Evolutionary conservation across 805 yeast species (phyloP), one percentile per base, ranked within the genome.

Genomic region (Metschnikowia baotianmanensis): DNA sequence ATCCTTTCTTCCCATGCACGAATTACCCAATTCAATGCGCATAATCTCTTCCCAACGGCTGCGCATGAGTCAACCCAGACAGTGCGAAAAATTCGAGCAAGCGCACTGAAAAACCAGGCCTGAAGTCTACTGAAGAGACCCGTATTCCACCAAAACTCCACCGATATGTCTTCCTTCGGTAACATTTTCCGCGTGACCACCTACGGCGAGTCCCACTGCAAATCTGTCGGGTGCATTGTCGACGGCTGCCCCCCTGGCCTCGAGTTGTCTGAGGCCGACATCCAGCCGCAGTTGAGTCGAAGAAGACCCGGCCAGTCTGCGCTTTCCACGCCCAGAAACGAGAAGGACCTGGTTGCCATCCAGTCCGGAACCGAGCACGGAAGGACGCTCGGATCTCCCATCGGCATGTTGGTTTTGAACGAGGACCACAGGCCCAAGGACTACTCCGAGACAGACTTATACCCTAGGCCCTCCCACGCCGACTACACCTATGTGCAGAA

Each of bases 161-260:
- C 6, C 20, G 16, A 6, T 37, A 70, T 70, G 75, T 70, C 75
- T 34, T 43, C 68, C 16, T 70, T 68, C 48, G 75, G 75, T 33
- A 60, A 56, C 18, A 46, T 67, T 39, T 70, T 69, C 55, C 62
- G 63, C 42, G 98, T 91, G 51, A 91, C 98, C 48, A 91, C 99
- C 22, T 91, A 89, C 72, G 99, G 99, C 51, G 99, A 93, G 63
- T 88, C 96, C 7, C 99, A 93, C 71, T 93, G 99, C 71, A 85
- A 81, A 57, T 86, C 96, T 8, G 99, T 93, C 30, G 99, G 99
- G 23, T 93, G 98, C 68, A 93, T 93, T 47, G 96, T 93, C 28
- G 99, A 93, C 54, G 99, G 99, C 44, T 93, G 89, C 30, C 99
- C 99, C 22, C 97, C 99, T 21, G 96, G 96, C 23, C 74, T 93